Evolutionary conservation across 306 rosid genomes (phyloP).

Genomic region (Canavalia ensiformis): DNA sequence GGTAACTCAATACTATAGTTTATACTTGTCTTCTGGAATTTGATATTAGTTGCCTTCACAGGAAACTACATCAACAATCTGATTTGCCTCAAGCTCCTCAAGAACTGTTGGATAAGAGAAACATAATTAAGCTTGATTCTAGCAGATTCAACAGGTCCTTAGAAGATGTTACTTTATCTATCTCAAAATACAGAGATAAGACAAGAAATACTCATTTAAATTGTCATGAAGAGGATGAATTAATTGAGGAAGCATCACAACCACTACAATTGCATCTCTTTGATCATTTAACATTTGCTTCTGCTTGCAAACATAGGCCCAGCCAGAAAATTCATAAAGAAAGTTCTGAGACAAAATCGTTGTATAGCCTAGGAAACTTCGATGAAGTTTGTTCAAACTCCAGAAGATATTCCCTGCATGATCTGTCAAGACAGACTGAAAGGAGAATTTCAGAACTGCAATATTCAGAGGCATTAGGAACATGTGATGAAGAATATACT

Average conservation of each 20-base stretch:
- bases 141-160: slow-evolving; percentile 49
- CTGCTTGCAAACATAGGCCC: slow-evolving; percentile 49
- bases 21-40: slow-evolving; percentile 42
- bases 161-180: slow-evolving; percentile 48
- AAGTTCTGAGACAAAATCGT: slow-evolving; percentile 45
- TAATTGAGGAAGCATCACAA: slow-evolving; percentile 46
- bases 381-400: slow-evolving; percentile 54
- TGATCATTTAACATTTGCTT: slow-evolving; percentile 50
- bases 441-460: slow-evolving; percentile 56
- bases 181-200: slow-evolving; percentile 50
- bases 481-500: slow-evolving; percentile 62
- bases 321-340: slow-evolving; percentile 52
- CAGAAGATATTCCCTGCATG: slow-evolving; percentile 56
- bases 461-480: slow-evolving; percentile 62
- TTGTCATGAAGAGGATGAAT: slow-evolving; percentile 55
- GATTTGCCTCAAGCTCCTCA: slow-evolving; percentile 47
- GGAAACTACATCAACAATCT: slow-evolving; percentile 59
- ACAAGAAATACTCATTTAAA: slow-evolving; percentile 45
- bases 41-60: slow-evolving; percentile 46
- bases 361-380: slow-evolving; percentile 48
- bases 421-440: slow-evolving; percentile 52
- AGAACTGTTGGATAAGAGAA: slow-evolving; percentile 47
- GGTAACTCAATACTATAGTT: slow-evolving; percentile 10
- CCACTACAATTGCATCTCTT: slow-evolving; percentile 54
- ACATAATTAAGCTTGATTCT: slow-evolving; percentile 46